Conservation (phyloP, 176 grass and related monocot species). For the Cenchrus purpureus region DNA sequence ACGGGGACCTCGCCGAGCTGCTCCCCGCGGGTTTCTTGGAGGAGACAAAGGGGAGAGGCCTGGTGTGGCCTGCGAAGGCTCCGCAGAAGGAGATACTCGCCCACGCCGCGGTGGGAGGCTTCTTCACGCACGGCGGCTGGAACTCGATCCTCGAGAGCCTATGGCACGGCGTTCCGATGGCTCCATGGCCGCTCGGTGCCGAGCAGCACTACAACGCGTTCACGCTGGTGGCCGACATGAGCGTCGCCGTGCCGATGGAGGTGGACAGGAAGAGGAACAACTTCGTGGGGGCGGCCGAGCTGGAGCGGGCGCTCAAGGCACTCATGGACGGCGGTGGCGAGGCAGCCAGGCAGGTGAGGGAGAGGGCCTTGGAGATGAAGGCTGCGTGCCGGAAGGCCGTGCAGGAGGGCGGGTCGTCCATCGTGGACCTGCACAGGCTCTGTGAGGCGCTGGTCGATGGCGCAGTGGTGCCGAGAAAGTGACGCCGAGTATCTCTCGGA, state of each 20-base stretch:
- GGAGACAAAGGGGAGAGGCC: conserved; percentile 34
- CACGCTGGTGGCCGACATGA: background rate
- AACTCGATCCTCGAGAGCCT: conserved; percentile 52
- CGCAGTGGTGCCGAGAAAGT: background rate
- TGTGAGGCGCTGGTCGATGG: background rate
- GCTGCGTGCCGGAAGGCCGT: conserved; percentile 25
- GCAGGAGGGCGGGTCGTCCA: conserved; percentile 6
- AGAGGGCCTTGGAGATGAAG: conserved; percentile 32
- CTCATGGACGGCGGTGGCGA: conserved; percentile 43
- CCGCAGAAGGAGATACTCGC: conserved; percentile 62
- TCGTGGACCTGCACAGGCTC: background rate
- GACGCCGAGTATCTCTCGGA: background rate
- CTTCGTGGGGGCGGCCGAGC: conserved; percentile 46
- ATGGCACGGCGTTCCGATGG: conserved; percentile 58
- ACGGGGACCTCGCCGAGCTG: background rate
- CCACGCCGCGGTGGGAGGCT: conserved; percentile 19
- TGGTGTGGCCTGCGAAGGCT: conserved; percentile 45
- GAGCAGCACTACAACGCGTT: conserved; percentile 67
- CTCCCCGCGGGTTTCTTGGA: conserved; percentile 51
- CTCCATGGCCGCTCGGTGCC: conserved; percentile 40
- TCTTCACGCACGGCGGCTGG: conserved; percentile 3
- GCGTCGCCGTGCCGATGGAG: conserved; percentile 25
- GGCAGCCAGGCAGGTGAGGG: conserved; percentile 39
- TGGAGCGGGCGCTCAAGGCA: conserved; percentile 42
- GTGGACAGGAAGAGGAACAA: conserved; percentile 33